Conservation (phyloP, 2,329 filamentous ascomycete species). For the Alternaria sp. region DNA sequence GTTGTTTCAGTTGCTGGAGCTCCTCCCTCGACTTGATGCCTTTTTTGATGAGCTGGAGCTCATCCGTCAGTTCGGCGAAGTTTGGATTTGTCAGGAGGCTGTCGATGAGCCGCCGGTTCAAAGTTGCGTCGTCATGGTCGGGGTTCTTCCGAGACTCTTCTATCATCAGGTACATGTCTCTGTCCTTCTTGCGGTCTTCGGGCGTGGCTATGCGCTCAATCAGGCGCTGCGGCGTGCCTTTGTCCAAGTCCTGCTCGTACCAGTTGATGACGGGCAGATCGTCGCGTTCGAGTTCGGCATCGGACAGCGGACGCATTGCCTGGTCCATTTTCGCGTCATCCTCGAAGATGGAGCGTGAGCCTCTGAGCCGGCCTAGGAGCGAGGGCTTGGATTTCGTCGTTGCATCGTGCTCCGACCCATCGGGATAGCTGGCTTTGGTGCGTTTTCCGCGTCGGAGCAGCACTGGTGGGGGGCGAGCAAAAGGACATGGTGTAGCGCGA, state of each 20-base stretch:
- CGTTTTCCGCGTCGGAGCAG: constrained; percentile 32
- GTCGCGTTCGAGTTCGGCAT: constrained; percentile 29
- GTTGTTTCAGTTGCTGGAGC: constrained; percentile 13
- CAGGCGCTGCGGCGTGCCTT: constrained; percentile 28
- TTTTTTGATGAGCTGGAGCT: constrained; percentile 36
- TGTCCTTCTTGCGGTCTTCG: constrained; percentile 30
- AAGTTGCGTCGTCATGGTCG: constrained; percentile 35
- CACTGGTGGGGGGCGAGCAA: constrained; percentile 19
- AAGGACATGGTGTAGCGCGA: constrained; percentile 23
- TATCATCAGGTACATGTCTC: constrained; percentile 33
- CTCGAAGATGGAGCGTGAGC: constrained; percentile 4
- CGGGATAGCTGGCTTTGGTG: constrained; percentile 17
- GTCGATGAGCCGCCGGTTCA: constrained; percentile 36
- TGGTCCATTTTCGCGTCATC: constrained; percentile 12
- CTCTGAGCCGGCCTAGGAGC: constrained; percentile 4
- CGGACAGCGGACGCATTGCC: constrained; percentile 20
- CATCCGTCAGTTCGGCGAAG: constrained; percentile 36
- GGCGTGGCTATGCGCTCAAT: constrained; percentile 30
- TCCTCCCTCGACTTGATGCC: constrained; percentile 29
- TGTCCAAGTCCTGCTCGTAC: constrained; percentile 41
- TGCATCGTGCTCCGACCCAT: constrained; percentile 8
- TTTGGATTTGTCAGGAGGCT: constrained; percentile 38
- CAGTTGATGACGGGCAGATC: constrained; percentile 30
- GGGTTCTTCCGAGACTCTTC: constrained; percentile 32
- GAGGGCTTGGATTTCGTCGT: not conserved